Evolutionary conservation across 371 early-diverging fungal species (phyloP).

Genomic region (Mortierella sp.): DNA sequence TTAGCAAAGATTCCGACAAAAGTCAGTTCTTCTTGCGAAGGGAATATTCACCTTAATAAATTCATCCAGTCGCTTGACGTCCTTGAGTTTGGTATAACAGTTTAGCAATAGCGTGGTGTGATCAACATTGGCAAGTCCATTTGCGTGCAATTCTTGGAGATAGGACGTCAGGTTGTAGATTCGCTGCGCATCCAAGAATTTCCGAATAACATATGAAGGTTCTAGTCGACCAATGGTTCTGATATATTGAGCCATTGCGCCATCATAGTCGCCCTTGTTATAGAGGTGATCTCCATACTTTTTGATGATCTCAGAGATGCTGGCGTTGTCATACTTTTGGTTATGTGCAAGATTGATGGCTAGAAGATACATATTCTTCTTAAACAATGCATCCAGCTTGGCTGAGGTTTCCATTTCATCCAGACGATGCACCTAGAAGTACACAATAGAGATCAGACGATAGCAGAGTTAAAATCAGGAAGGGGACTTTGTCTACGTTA

Average conservation of each 20-base stretch:
- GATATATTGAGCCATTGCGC: slow-evolving; percentile 92
- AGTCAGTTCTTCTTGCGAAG: not conserved
- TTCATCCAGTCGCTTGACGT: slow-evolving; percentile 80
- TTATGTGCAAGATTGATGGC: slow-evolving; percentile 85
- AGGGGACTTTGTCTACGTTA: not conserved
- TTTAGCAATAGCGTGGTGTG: slow-evolving; percentile 96
- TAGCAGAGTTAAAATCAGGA: not conserved
- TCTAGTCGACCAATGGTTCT: slow-evolving; percentile 94
- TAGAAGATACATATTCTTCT: slow-evolving; percentile 86
- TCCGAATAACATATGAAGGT: slow-evolving; percentile 94
- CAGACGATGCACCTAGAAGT: slow-evolving; percentile 74
- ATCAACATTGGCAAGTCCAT: slow-evolving; percentile 88
- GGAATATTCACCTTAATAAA: slow-evolving; percentile 78
- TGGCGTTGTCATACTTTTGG: slow-evolving; percentile 78
- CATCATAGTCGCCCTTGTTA: slow-evolving; percentile 87
- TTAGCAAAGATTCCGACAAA: no score
- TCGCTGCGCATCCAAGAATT: slow-evolving; percentile 94
- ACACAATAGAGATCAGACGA: not conserved
- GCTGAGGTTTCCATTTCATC: slow-evolving; percentile 89
- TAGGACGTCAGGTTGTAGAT: slow-evolving; percentile 90
- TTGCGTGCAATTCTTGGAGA: slow-evolving; percentile 88
- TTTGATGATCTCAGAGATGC: slow-evolving; percentile 89
- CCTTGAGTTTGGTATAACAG: slow-evolving; percentile 96
- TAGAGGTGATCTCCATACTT: slow-evolving; percentile 95
- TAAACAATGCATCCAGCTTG: slow-evolving; percentile 88